Base-by-base conservation (phyloP, 2,329 filamentous ascomycete genomes). In the Curvularia sp. region DNA sequence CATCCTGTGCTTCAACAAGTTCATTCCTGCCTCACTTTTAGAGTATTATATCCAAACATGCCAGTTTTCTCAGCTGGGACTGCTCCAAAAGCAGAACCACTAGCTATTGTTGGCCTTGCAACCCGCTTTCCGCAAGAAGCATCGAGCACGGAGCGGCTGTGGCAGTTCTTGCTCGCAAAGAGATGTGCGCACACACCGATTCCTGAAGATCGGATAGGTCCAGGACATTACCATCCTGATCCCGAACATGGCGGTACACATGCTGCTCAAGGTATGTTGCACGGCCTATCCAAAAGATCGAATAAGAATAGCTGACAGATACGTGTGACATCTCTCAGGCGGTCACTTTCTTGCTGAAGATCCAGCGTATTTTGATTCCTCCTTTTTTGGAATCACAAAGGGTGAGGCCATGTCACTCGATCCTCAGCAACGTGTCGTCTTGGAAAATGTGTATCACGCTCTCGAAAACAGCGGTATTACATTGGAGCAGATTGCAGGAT, bases 381-480 rank as follows among this genome's bases (percentile, higher is more conserved):
- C 65, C 0, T 75, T 77, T 45, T 76, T 76, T 50, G 65, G 65
- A 21, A 67, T 75, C 34, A 71, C 62, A 0, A 54, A 62, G 5
- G 57, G 65, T 18, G 74, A 77, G 34, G 72, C 73, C 3, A 63
- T 53, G 5, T 60, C 60, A 34, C 50, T 75, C 38, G 74, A 77
- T 46, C 74, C 73, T 5, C 70, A 77, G 30, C 74, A 78, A 38
- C 67, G 75, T 0, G 57, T 73, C 1, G 59, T 75, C 1, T 63
- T 78, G 1, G 75, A 78, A 53, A 67, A 68, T 12, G 67, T 70
- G 0, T 77, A 76, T 23, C 73, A 79, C 59, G 75, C 78, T 0
- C 62, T 86, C 0, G 79, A 80, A 46, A 77, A 68, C 54, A 76
- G 69, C 13, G 76, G 74, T 8, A 58, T 75, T 0, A 64, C 69